Conservation (phyloP, 805 yeast genomes). For the Yamadazyma laniorum region DNA sequence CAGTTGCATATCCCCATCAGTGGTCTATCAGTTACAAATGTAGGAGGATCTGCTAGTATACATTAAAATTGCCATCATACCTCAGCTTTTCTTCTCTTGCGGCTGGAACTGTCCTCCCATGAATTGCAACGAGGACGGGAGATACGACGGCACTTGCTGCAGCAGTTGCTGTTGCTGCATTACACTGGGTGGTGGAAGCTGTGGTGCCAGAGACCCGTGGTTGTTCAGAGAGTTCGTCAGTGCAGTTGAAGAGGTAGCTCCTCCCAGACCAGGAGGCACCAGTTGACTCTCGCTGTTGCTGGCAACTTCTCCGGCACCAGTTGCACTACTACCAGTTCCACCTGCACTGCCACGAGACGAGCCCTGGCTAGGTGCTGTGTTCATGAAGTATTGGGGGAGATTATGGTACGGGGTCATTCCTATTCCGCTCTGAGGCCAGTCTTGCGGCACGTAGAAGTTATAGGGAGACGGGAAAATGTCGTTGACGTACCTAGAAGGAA, state of each 20-base stretch:
- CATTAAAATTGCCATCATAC: too few species aligned
- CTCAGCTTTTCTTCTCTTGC: conserved; percentile 7
- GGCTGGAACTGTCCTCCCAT: conserved; percentile 33
- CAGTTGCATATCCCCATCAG: too few species aligned
- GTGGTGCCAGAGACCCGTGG: conserved; percentile 2
- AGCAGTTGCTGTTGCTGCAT: background rate
- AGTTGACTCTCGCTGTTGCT: background rate
- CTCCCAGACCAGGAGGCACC: too few species aligned
- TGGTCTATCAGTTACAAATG: too few species aligned
- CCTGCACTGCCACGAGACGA: background rate
- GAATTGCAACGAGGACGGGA: conserved; percentile 24
- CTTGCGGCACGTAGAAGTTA: conserved; percentile 61
- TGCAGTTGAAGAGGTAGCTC: background rate
- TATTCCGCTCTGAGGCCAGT: conserved; percentile 34
- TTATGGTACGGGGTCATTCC: conserved; percentile 38
- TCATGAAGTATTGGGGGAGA: conserved; percentile 34
- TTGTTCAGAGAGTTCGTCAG: too few species aligned
- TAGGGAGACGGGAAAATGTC: conserved; percentile 81
- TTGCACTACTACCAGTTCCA: background rate
- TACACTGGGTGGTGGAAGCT: conserved; percentile 5
- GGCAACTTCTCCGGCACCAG: background rate
- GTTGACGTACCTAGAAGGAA: conserved; percentile 68
- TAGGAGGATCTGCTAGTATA: too few species aligned
- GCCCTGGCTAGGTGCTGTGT: background rate
- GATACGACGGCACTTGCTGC: conserved; percentile 1